A percentile compares a stretch with the other conserved stretches of the same genome.
These are phyloP conservation scores for Flaveria ramosissima DNA, from an alignment of 129 eudicot genomes.

Conservation along the genomic window DNA sequence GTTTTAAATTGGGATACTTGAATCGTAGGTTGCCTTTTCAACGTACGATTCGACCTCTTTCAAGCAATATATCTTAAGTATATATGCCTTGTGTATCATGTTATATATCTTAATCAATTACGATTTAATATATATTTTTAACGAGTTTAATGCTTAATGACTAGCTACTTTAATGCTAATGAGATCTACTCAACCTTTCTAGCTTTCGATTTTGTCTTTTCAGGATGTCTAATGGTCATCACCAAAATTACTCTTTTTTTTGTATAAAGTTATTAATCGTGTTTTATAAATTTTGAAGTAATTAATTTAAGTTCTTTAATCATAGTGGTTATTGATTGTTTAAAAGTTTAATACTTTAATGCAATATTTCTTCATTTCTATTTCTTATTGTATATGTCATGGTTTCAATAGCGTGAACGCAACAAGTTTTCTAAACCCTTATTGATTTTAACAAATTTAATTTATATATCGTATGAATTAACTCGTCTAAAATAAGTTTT, in stretches of 20 bases:
- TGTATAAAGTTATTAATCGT: not conserved
- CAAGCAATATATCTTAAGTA: not conserved
- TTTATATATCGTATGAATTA: too few relatives aligned
- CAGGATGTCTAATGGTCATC: constrained; percentile 10
- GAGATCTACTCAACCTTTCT: constrained; percentile 17
- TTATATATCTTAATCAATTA: not conserved
- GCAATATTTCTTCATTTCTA: not conserved
- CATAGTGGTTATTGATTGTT: not conserved
- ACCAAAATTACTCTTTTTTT: not conserved
- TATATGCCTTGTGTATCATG: constrained; percentile 3
- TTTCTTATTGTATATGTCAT: not conserved
- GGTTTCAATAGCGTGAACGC: not conserved
- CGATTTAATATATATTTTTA: constrained; percentile 1
- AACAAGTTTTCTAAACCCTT: not conserved
- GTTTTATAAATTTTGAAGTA: not conserved
- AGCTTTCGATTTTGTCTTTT: constrained; percentile 10
- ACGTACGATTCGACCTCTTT: constrained; percentile 1
- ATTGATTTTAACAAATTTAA: not conserved
- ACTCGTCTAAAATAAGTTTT: too few relatives aligned
- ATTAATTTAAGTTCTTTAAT: not conserved
- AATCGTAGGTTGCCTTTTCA: constrained; percentile 1
- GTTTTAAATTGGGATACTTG: not conserved
- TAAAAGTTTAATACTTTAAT: not conserved
- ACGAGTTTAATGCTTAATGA: constrained; percentile 12
- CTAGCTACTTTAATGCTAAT: constrained; percentile 5